Percentiles rank a stretch among this genome's conserved stretches.
phyloP scores from a whole-genome alignment of 2,329 filamentous ascomycete species.

The Hortaea sp. region DNA sequence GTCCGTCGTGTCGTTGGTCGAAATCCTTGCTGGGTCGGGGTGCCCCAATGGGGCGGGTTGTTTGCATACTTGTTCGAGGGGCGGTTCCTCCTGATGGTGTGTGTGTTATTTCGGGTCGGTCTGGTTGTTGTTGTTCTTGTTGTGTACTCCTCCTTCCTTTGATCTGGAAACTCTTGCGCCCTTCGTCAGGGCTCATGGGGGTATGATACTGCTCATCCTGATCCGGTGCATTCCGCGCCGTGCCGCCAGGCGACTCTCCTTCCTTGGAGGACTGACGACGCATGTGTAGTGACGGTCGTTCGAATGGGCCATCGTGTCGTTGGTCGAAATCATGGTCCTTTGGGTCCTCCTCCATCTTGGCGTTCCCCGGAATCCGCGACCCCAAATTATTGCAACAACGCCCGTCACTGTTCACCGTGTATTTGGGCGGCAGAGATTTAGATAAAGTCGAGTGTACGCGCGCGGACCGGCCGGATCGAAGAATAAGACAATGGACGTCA shows the following conservation, averaged over 20 bases:
- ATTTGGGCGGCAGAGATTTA: too few relatives aligned
- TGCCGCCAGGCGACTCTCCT: background rate
- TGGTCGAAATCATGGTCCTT: slow-evolving; percentile 25
- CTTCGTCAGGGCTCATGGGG: background rate
- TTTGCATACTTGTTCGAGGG: slow-evolving; percentile 11
- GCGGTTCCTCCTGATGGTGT: background rate
- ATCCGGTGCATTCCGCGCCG: background rate
- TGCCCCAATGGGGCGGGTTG: slow-evolving; percentile 7
- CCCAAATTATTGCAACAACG: too few relatives aligned
- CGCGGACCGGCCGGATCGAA: background rate
- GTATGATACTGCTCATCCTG: background rate
- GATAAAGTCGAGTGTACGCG: background rate
- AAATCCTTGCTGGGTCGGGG: slow-evolving; percentile 18
- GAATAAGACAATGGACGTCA: background rate
- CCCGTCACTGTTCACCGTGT: too few relatives aligned
- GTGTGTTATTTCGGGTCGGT: background rate
- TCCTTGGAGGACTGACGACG: background rate
- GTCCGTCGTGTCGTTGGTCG: slow-evolving; percentile 22
- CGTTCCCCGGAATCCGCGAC: background rate
- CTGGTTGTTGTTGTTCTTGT: background rate
- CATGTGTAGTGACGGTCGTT: slow-evolving; percentile 6
- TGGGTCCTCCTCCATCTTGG: slow-evolving; percentile 13
- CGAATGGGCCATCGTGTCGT: slow-evolving; percentile 23
- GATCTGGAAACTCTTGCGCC: background rate
- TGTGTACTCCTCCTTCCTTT: slow-evolving; percentile 7